A percentile compares a stretch with the other conserved stretches of the same genome.
Evolutionary conservation across 2,329 filamentous ascomycete species (phyloP).

Genomic region (Rutstroemia sp.): DNA sequence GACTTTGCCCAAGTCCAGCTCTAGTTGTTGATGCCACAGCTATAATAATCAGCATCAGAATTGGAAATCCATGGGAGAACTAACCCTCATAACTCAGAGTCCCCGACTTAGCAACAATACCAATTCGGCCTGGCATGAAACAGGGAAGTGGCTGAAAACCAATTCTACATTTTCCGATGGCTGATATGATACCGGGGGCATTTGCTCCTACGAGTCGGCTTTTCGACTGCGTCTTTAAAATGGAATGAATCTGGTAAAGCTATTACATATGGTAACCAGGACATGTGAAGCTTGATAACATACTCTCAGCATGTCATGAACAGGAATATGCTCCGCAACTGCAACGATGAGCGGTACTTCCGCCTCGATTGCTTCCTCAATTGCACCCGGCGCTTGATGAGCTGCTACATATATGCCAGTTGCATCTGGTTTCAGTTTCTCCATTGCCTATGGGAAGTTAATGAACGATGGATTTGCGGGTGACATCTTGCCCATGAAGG

Average conservation of each 20-base stretch:
- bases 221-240: constrained; percentile 60
- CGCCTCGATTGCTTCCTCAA: constrained; percentile 72
- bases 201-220: constrained; percentile 66
- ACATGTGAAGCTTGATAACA: constrained; percentile 15
- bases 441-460: constrained; percentile 47
- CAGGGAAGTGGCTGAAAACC: constrained; percentile 72
- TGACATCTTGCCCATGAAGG: too few relatives aligned
- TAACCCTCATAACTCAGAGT: constrained; percentile 62
- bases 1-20: constrained; percentile 62
- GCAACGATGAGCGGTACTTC: constrained; percentile 69
- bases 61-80: neutral
- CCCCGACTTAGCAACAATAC: constrained; percentile 67
- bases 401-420: constrained; percentile 76
- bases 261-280: too few relatives aligned
- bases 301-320: constrained; percentile 65
- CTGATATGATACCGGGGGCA: constrained; percentile 67
- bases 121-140: constrained; percentile 60
- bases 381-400: constrained; percentile 63
- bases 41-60: constrained; percentile 15
- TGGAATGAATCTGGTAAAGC: constrained; percentile 51
- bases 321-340: constrained; percentile 67
- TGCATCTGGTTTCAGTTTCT: constrained; percentile 64
- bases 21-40: constrained; percentile 63
- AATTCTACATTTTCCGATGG: constrained; percentile 59
- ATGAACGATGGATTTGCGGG: neutral